Percentiles rank a stretch among this genome's conserved stretches.
Conservation (phyloP, 2,329 filamentous ascomycete genomes). For the Fusarium coicis region DNA sequence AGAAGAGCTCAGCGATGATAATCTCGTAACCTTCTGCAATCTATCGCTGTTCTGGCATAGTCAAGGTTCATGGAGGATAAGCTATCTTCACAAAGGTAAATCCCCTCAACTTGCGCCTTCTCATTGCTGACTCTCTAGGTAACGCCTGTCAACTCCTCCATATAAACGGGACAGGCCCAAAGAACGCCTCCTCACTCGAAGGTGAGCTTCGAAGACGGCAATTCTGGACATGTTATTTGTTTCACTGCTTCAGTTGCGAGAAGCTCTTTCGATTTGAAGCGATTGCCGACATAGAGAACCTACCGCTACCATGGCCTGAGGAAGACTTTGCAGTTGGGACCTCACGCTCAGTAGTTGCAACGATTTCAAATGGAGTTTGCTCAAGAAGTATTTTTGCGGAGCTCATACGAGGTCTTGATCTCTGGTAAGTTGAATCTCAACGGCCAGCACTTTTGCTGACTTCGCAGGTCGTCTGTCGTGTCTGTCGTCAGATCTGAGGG, state of each 20-base stretch:
- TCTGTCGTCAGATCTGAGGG: neutral
- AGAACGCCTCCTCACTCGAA: neutral
- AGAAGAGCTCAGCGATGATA: slow-evolving; percentile 22
- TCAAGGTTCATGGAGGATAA: slow-evolving; percentile 35
- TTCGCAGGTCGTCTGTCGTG: neutral
- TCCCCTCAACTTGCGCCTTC: rapidly evolving
- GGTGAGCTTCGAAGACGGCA: neutral
- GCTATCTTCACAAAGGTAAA: slow-evolving; percentile 34
- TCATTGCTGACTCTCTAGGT: neutral
- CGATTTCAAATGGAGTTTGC: neutral
- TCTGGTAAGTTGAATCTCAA: neutral
- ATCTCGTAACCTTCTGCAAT: slow-evolving; percentile 30
- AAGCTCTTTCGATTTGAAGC: neutral
- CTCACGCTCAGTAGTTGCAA: rapidly evolving
- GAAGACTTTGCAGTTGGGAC: neutral
- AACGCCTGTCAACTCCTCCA: slow-evolving; percentile 33
- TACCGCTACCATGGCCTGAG: neutral
- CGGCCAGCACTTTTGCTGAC: rapidly evolving
- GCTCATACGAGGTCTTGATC: neutral
- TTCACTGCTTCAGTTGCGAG: slow-evolving; percentile 4
- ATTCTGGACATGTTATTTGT: neutral
- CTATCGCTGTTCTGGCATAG: slow-evolving; percentile 38
- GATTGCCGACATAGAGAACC: neutral
- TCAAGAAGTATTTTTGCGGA: neutral
- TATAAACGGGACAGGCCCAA: neutral